Evolutionary conservation across 306 rosid genomes (phyloP).

Genomic region (Vigna radiata): DNA sequence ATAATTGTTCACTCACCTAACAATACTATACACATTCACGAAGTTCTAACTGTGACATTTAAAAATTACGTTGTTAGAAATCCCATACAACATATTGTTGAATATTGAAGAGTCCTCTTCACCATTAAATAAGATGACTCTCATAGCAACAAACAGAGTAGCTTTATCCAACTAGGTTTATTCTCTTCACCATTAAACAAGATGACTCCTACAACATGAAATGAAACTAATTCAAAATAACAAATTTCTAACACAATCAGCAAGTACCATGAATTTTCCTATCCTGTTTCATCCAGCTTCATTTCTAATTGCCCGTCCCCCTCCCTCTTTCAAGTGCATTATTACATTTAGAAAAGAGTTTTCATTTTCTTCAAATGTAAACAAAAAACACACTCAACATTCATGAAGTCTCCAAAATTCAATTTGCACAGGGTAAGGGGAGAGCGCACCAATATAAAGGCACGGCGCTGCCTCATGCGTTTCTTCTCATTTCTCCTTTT

Average conservation of each 20-base stretch:
- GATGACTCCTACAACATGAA: not conserved
- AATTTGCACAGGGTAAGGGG: not conserved
- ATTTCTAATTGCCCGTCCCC: not conserved
- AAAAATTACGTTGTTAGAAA: not conserved
- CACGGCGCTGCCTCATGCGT: conserved; percentile 78
- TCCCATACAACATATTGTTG: not conserved
- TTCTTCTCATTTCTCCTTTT: conserved; percentile 92
- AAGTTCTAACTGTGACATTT: conserved; percentile 20
- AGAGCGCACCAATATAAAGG: conserved; percentile 77
- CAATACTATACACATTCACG: conserved; percentile 11
- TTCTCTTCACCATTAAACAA: conserved; percentile 22
- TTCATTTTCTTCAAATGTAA: conserved; percentile 1
- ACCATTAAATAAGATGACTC: not conserved
- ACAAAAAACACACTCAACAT: not conserved
- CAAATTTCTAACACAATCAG: not conserved
- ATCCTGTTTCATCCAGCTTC: conserved; percentile 3
- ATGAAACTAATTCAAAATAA: conserved; percentile 30
- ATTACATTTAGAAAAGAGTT: not conserved
- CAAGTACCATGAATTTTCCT: conserved; percentile 10
- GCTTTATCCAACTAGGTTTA: not conserved
- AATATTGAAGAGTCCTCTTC: conserved; percentile 5
- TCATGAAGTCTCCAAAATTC: conserved; percentile 9
- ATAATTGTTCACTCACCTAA: conserved; percentile 3
- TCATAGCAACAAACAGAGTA: no score
- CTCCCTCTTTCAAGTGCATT: not conserved